Evolutionary conservation across 2,329 filamentous ascomycete species (phyloP), one percentile per base, ranked within the genome.

Genomic region (Aspergillus eucalypticola): DNA sequence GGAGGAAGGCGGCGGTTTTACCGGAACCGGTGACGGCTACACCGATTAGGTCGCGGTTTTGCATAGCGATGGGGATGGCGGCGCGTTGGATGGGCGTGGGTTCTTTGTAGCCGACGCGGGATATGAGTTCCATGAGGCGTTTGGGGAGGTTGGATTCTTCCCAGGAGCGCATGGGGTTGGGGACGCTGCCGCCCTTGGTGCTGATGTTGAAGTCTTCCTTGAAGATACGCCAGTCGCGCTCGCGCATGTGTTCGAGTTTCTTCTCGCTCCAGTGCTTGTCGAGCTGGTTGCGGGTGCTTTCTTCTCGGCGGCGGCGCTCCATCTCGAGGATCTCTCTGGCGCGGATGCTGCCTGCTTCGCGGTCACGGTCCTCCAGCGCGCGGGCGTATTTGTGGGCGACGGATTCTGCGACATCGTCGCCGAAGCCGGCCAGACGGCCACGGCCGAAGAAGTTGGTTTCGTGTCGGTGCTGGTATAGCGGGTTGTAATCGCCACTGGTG

Each of bases 151-250:
- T 84, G 3, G 93, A 96, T 76, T 99, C 95, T 50, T 85, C 74
- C 95, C 95, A 99, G 67, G 84, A 92, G 53, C 95, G 92, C 93
- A 99, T 98, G 0, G 95, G 95, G 70, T 98, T 94, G 0, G 95
- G 95, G 58, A 98, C 92, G 25, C 85, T 84, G 46, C 94, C 94
- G 60, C 95, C 95, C 76, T 96, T 98, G 8, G 92, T 97, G 42
- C 89, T 84, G 73, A 99, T 99, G 69, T 95, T 96, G 80, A 96
- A 98, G 77, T 99, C 93, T 76, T 98, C 95, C 79, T 98, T 99
- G 87, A 99, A 97, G 69, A 99, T 98, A 73, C 95, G 91, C 95
- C 95, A 99, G 77, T 99, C 95, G 74, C 95, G 85, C 78, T 98
- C 93, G 64, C 92, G 90, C 95, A 99, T 99, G 70, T 96, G 91